Evolutionary conservation across 805 yeast species (phyloP).

Genomic region (Yamadazyma sp.): DNA sequence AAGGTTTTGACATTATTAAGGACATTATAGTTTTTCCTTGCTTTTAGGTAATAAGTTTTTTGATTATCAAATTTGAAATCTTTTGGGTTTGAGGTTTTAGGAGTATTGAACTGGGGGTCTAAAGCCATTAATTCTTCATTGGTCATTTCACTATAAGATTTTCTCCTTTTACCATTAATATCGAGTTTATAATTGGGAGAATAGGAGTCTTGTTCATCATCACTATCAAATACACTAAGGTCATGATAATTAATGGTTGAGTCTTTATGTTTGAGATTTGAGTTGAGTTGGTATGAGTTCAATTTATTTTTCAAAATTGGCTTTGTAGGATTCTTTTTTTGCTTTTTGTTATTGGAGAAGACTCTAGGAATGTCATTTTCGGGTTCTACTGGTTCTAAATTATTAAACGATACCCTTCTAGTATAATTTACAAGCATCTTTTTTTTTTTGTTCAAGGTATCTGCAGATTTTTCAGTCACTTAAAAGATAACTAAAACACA

Average conservation of each 20-base stretch:
- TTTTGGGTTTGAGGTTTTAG: slow-evolving; percentile 37
- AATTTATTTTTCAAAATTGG: slow-evolving; percentile 38
- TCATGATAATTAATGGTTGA: slow-evolving; percentile 19
- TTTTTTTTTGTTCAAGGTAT: too few relatives aligned
- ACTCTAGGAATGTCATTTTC: neutral
- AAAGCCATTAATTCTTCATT: slow-evolving; percentile 52
- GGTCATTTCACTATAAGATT: slow-evolving; percentile 50
- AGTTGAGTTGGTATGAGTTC: slow-evolving; percentile 22
- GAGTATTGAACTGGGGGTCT: slow-evolving; percentile 47
- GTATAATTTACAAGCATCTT: too few relatives aligned
- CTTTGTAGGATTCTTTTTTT: slow-evolving; percentile 5
- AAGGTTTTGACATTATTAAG: slow-evolving; percentile 19
- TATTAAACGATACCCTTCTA: slow-evolving; percentile 44
- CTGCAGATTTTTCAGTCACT: too few relatives aligned
- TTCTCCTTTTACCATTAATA: slow-evolving; percentile 20
- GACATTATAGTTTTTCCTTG: slow-evolving; percentile 11
- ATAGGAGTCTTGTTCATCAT: slow-evolving; percentile 1
- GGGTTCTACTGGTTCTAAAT: slow-evolving; percentile 10
- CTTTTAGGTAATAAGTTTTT: slow-evolving; percentile 24
- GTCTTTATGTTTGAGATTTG: slow-evolving; percentile 11
- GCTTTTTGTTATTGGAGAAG: neutral
- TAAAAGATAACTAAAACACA: too few relatives aligned
- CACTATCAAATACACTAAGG: slow-evolving; percentile 8
- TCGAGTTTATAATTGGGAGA: neutral
- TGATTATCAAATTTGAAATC: slow-evolving; percentile 45